Evolutionary conservation across 805 yeast species (phyloP).

Genomic region (Blastobotrys peoriensis): DNA sequence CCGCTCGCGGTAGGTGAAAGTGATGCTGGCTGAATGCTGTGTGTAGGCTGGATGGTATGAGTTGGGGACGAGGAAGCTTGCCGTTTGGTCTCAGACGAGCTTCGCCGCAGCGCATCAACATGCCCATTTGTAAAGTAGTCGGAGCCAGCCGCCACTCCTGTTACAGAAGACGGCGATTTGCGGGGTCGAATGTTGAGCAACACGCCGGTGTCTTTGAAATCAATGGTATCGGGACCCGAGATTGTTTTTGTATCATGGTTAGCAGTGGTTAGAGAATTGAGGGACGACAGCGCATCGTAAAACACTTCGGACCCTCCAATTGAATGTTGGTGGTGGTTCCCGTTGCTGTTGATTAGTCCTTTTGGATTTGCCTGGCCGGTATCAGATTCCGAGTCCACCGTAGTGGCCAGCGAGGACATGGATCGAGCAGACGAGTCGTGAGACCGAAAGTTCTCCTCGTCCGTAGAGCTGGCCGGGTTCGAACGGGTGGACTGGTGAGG

Average conservation of each 20-base stretch:
- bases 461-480: background rate
- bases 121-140: background rate
- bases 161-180: background rate
- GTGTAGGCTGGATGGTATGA: no score
- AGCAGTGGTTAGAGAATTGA: background rate
- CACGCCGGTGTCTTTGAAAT: background rate
- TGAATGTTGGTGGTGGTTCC: background rate
- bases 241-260: background rate
- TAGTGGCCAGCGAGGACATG: conserved; percentile 20
- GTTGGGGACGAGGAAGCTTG: no score
- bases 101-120: background rate
- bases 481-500: background rate
- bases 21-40: no score
- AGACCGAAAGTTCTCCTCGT: conserved; percentile 5
- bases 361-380: background rate
- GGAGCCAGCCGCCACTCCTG: background rate
- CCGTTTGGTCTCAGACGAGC: no score
- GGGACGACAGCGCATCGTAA: background rate
- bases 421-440: conserved; percentile 11
- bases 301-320: background rate
- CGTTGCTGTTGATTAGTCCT: background rate
- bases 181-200: background rate
- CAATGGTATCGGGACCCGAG: background rate
- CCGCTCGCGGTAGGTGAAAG: no score
- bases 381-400: conserved; percentile 13